Conservation (phyloP, 2,329 filamentous ascomycete genomes). For the Botrytis fabae region DNA sequence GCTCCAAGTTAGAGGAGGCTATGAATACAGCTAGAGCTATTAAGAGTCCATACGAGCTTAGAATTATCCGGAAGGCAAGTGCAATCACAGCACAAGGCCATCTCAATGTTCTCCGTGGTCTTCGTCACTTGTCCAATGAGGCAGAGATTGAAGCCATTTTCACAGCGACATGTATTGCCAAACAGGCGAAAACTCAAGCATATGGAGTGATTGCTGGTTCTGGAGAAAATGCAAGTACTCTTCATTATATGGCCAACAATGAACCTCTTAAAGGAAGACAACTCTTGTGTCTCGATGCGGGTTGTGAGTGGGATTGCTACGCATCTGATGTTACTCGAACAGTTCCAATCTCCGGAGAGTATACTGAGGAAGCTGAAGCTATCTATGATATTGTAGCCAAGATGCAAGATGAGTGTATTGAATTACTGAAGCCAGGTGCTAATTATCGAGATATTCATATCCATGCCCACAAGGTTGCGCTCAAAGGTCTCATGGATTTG, state of each 20-base stretch:
- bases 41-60: slow-evolving; percentile 85
- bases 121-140: slow-evolving; percentile 70
- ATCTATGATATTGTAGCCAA: slow-evolving; percentile 76
- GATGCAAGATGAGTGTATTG: slow-evolving; percentile 79
- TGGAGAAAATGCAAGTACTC: slow-evolving; percentile 76
- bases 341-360: slow-evolving; percentile 73
- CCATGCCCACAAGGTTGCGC: slow-evolving; percentile 70
- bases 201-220: slow-evolving; percentile 89
- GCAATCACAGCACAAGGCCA: slow-evolving; percentile 78
- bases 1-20: slow-evolving; percentile 59
- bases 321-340: slow-evolving; percentile 89
- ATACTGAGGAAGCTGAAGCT: slow-evolving; percentile 65
- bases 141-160: slow-evolving; percentile 81
- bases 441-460: slow-evolving; percentile 72
- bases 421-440: slow-evolving; percentile 65
- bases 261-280: slow-evolving; percentile 67
- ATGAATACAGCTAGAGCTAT: slow-evolving; percentile 79
- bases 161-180: slow-evolving; percentile 67
- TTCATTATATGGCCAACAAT: slow-evolving; percentile 86
- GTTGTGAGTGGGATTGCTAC: slow-evolving; percentile 82
- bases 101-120: slow-evolving; percentile 64
- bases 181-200: slow-evolving; percentile 73
- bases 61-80: slow-evolving; percentile 78
- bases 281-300: slow-evolving; percentile 82
- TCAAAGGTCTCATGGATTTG: slow-evolving; percentile 67